Evolutionary conservation across 352 stramenopile species (phyloP), one percentile per base, ranked within the genome.

Genomic region (Globisporangium rhizosaccharum): DNA sequence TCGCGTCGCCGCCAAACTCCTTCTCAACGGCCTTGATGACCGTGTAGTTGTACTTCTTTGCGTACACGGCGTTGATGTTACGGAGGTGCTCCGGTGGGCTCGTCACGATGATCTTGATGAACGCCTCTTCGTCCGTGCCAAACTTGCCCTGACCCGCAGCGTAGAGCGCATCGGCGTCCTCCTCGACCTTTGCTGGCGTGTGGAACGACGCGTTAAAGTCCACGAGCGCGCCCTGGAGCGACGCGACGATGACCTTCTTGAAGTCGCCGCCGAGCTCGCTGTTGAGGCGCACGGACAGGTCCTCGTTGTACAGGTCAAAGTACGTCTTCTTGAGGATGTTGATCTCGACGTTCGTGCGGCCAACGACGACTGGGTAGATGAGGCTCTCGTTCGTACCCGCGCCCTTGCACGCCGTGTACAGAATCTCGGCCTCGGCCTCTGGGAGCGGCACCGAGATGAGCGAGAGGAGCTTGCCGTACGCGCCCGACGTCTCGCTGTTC

Each of bases 1-100:
- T 87, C 41, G 83, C 83, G 52, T 90, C 76, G 6, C 83, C 83
- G 37, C 81, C 87, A 49, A 93, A 93, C 65, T 93, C 83, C 61
- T 87, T 91, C 33, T 93, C 76, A 7, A 93, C 66, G 2, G 83
- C 83, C 55, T 88, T 86, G 30, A 67, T 69, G 51, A 93, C 84
- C 54, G 84, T 85, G 65, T 91, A 85, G 65, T 75, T 85, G 70
- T 91, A 86, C 75, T 91, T 89, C 63, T 67, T 66, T 30, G 82
- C 69, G 59, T 93, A 93, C 48, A 82, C 83, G 0, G 71, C 67
- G 65, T 93, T 71, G 53, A 93, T 71, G 65, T 86, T 80, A 48
- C 71, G 73, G 42, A 93, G 65, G 46, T 77, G 81, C 51, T 89
- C 73, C 2, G 81, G 64, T 26, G 83, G 76, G 14, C 68, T 71